Evolutionary conservation across 331 rosid species (phyloP).

Genomic region (Arachis monticola): DNA sequence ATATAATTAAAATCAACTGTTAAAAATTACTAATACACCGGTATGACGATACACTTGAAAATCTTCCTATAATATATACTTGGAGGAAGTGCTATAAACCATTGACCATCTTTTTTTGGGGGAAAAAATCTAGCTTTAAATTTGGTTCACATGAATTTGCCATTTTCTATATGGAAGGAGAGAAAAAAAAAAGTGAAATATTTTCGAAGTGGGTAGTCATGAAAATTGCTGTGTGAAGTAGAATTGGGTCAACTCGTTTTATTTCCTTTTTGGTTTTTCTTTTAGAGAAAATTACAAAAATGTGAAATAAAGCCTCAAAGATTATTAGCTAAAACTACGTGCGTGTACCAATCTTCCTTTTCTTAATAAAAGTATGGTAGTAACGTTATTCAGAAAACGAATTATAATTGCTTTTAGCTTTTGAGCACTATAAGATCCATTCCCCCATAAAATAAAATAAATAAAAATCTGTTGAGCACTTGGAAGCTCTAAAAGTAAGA

Average conservation of each 20-base stretch:
- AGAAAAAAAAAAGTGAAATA: not conserved
- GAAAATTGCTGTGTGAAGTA: constrained; percentile 32
- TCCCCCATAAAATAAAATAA: no score
- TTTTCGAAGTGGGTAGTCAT: constrained; percentile 50
- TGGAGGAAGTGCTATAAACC: constrained; percentile 20
- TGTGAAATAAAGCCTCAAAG: constrained; percentile 12
- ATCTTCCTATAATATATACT: not conserved
- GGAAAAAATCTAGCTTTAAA: constrained; percentile 7
- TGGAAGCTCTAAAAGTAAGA: constrained; percentile 32
- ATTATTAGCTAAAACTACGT: not conserved
- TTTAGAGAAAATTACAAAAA: constrained; percentile 12
- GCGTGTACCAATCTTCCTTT: not conserved
- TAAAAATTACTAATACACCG: no score
- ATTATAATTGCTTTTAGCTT: constrained; percentile 21
- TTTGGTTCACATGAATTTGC: constrained; percentile 10
- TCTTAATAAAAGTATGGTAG: constrained; percentile 34
- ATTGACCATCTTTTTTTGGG: constrained; percentile 3
- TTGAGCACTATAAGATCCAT: constrained; percentile 18
- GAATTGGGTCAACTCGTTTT: constrained; percentile 39
- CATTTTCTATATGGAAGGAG: constrained; percentile 8
- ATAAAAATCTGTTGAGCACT: constrained; percentile 29
- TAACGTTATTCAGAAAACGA: constrained; percentile 44
- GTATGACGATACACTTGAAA: no score
- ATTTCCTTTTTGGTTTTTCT: constrained; percentile 33
- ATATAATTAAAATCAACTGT: no score